These are phyloP conservation scores for Backusella circina DNA, from an alignment of 192 early-diverging fungal species.

Conservation along the genomic window DNA sequence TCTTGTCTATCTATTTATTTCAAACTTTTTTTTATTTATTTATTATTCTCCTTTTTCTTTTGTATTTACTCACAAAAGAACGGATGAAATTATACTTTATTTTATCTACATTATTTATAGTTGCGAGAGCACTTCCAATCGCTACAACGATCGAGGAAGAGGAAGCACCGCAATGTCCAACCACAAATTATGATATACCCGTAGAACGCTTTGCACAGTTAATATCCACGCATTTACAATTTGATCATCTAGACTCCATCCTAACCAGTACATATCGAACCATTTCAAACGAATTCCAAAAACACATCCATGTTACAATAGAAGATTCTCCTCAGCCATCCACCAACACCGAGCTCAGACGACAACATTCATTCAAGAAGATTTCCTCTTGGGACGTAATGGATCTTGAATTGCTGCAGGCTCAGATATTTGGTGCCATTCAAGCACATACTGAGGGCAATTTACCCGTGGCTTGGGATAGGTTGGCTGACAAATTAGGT, in stretches of 20 bases:
- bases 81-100: background rate
- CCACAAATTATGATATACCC: conserved; percentile 85
- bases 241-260: conserved; percentile 26
- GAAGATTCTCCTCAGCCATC: background rate
- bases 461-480: conserved; percentile 19
- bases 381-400: conserved; percentile 6
- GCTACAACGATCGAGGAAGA: background rate
- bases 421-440: conserved; percentile 20
- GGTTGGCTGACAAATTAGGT: conserved; percentile 12
- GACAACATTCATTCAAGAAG: background rate
- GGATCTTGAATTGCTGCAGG: conserved; percentile 17
- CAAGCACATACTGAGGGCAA: conserved; percentile 18
- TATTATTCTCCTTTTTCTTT: conserved; percentile 8
- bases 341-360: background rate
- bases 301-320: conserved; percentile 15
- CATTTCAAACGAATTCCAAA: conserved; percentile 16
- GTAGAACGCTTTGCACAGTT: conserved; percentile 20
- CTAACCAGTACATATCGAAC: conserved; percentile 2
- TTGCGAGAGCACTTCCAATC: background rate
- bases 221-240: conserved; percentile 25
- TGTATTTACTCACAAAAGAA: background rate
- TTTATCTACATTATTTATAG: background rate
- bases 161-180: conserved; percentile 74
- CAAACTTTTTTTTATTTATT: background rate
- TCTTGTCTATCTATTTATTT: background rate